A percentile compares a stretch with the other conserved stretches of the same genome.
Conservation (phyloP, 2,329 filamentous ascomycete genomes). For the Geoglossum cookeanum region DNA sequence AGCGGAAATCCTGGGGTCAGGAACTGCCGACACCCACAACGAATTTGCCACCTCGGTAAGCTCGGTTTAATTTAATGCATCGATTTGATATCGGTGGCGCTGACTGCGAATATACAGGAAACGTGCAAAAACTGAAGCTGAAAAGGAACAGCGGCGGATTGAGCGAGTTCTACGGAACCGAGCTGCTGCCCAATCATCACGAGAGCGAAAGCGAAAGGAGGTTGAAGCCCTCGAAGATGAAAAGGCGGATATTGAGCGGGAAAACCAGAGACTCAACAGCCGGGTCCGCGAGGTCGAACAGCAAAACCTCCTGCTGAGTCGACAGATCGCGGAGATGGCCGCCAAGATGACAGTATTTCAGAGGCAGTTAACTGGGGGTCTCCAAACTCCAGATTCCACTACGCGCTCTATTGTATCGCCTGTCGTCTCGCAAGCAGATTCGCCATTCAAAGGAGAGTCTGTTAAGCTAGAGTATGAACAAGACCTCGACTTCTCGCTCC, state of each 20-base stretch:
- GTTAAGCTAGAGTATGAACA: neutral
- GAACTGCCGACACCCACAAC: constrained; percentile 93
- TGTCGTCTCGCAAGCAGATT: constrained; percentile 4
- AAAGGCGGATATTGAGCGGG: constrained; percentile 44
- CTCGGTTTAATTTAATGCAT: neutral
- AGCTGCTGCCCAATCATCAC: constrained; percentile 85
- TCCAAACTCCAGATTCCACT: constrained; percentile 25
- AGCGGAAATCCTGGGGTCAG: constrained; percentile 97
- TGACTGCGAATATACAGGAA: constrained; percentile 38
- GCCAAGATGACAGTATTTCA: constrained; percentile 22
- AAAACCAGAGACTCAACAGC: constrained; percentile 51
- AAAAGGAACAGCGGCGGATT: constrained; percentile 94
- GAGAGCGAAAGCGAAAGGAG: constrained; percentile 78
- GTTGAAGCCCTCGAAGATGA: constrained; percentile 63
- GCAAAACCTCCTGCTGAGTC: constrained; percentile 29
- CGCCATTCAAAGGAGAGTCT: neutral
- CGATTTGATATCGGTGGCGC: neutral
- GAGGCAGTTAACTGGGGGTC: constrained; percentile 24
- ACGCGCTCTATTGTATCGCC: constrained; percentile 36
- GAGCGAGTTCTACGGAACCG: constrained; percentile 94
- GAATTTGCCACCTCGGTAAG: constrained; percentile 73
- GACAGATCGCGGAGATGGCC: constrained; percentile 30
- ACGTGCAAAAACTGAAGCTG: constrained; percentile 94
- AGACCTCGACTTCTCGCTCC: constrained; percentile 3
- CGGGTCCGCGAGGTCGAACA: constrained; percentile 40